Evolutionary conservation across 2,329 filamentous ascomycete species (phyloP).

Genomic region (Exophiala aquamarina): DNA sequence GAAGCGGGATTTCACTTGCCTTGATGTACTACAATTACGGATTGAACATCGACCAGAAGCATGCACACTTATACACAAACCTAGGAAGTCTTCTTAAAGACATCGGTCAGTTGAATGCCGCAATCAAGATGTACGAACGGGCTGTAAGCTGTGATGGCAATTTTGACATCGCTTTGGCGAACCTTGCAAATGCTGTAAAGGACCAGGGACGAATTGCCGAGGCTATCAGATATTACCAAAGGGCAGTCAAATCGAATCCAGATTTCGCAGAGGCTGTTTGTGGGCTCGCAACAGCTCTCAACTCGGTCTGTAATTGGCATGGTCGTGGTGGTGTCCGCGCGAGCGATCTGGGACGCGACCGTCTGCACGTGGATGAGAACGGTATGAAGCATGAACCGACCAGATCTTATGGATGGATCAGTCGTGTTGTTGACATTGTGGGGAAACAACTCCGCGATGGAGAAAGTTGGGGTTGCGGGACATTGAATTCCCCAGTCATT

Average conservation of each 20-base stretch:
- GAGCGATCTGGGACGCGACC: conserved; percentile 71
- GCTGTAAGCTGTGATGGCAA: conserved; percentile 89
- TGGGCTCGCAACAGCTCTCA: conserved; percentile 88
- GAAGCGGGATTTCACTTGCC: conserved; percentile 83
- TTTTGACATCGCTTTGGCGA: conserved; percentile 95
- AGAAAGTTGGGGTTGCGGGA: conserved; percentile 77
- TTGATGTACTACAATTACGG: conserved; percentile 96
- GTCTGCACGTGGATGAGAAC: conserved; percentile 87
- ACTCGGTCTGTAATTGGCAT: conserved; percentile 94
- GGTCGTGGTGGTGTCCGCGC: conserved; percentile 82
- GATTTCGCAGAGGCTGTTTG: conserved; percentile 97
- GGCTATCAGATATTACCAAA: conserved; percentile 86
- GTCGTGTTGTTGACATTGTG: conserved; percentile 87
- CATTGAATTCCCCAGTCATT: conserved; percentile 57
- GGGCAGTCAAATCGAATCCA: conserved; percentile 87
- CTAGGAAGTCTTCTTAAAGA: conserved; percentile 93
- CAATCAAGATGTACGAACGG: conserved; percentile 95
- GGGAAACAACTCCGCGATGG: conserved; percentile 83
- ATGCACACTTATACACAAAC: conserved; percentile 96
- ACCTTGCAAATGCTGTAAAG: conserved; percentile 95
- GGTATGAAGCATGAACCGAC: conserved; percentile 77
- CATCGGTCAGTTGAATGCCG: conserved; percentile 85
- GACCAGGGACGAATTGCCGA: conserved; percentile 91
- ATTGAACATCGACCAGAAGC: conserved; percentile 77
- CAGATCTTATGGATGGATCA: conserved; percentile 75